phyloP scores from a whole-genome alignment of 192 early-diverging fungal genomes.

The Lunasporangiospora selenospora region DNA sequence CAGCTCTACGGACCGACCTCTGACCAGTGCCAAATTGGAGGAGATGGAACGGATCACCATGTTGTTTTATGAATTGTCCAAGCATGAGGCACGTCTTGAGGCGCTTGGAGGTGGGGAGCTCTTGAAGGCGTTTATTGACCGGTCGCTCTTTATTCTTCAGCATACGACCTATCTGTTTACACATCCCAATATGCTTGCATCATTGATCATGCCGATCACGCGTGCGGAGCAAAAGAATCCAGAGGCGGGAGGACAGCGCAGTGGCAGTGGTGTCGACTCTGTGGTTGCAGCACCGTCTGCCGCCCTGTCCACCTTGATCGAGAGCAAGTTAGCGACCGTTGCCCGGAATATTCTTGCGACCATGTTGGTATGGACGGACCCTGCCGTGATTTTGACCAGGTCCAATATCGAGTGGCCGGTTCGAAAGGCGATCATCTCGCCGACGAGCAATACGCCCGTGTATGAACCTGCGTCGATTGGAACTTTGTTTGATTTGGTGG shows the following conservation, averaged over 20 bases:
- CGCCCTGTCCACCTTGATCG: slow-evolving; percentile 24
- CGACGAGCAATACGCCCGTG: slow-evolving; percentile 29
- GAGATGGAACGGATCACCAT: slow-evolving; percentile 61
- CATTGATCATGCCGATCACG: slow-evolving; percentile 34
- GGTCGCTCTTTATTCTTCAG: slow-evolving; percentile 36
- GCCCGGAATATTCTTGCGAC: slow-evolving; percentile 44
- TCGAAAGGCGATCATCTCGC: slow-evolving; percentile 48
- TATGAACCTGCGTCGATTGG: slow-evolving; percentile 48
- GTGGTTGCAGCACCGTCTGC: neutral
- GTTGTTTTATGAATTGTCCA: slow-evolving; percentile 57
- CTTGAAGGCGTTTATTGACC: slow-evolving; percentile 39
- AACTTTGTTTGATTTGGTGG: slow-evolving; percentile 46
- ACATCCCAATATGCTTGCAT: slow-evolving; percentile 35
- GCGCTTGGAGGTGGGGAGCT: slow-evolving; percentile 18
- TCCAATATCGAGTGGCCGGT: slow-evolving; percentile 48
- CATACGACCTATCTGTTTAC: slow-evolving; percentile 48
- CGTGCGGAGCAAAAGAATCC: slow-evolving; percentile 25
- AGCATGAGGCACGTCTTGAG: slow-evolving; percentile 35
- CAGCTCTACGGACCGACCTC: slow-evolving; percentile 36
- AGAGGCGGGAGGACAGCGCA: slow-evolving; percentile 7
- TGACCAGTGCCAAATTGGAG: slow-evolving; percentile 51
- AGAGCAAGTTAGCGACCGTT: slow-evolving; percentile 36
- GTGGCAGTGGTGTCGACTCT: neutral
- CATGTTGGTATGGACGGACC: slow-evolving; percentile 46
- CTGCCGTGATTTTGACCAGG: slow-evolving; percentile 33